phyloP scores from a whole-genome alignment of 768 basidiomycete species.

The Mrakia gelida region DNA sequence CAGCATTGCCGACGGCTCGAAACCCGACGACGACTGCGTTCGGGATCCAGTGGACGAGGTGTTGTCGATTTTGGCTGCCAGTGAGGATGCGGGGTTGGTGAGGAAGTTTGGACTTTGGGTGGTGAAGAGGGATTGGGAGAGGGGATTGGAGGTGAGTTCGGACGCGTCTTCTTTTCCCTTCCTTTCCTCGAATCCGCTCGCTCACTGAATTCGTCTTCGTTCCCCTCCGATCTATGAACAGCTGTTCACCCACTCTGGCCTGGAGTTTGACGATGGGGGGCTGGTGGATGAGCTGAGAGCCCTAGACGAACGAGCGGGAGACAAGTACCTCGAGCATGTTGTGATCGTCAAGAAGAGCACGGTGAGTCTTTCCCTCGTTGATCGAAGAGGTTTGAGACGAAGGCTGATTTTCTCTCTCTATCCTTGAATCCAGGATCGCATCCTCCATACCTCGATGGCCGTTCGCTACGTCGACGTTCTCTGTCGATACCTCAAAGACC shows the following conservation, averaged over 20 bases:
- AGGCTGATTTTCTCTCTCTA: no score
- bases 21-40: conserved; percentile 57
- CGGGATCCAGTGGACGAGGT: conserved; percentile 61
- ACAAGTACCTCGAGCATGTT: conserved; percentile 73
- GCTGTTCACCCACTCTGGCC: conserved; percentile 62
- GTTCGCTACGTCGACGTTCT: conserved; percentile 17
- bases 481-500: conserved; percentile 4
- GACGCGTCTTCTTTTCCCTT: conserved; percentile 23
- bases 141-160: conserved; percentile 61
- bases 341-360: conserved; percentile 49
- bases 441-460: conserved; percentile 56
- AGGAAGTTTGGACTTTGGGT: conserved; percentile 81
- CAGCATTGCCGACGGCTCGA: conserved; percentile 65
- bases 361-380: not conserved
- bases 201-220: conserved; percentile 7
- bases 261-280: conserved; percentile 59
- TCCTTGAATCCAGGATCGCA: conserved; percentile 51
- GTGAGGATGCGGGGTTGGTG: conserved; percentile 58
- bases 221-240: conserved; percentile 39
- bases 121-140: conserved; percentile 61
- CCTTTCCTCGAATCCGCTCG: not conserved
- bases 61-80: conserved; percentile 55
- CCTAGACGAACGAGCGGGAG: conserved; percentile 59
- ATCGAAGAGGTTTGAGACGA: no score
- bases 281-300: conserved; percentile 57